phyloP scores from a whole-genome alignment of 495 filamentous ascomycete genomes.

The Cetradonia linearis region DNA sequence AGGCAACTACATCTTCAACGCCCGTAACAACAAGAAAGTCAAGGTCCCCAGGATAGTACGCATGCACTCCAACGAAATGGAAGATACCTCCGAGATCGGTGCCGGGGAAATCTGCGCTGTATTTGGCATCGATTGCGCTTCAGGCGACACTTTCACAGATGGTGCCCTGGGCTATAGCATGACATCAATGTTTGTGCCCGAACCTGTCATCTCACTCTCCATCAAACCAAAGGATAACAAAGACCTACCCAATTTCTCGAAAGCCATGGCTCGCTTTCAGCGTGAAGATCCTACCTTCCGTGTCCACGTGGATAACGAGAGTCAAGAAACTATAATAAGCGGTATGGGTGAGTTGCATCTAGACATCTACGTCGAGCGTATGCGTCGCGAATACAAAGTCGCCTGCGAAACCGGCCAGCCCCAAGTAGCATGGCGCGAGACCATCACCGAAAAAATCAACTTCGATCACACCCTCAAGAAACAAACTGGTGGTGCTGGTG shows the following conservation, averaged over 20 bases:
- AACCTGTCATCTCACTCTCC: conserved; percentile 93
- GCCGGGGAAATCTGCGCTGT: conserved; percentile 98
- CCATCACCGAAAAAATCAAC: conserved; percentile 60
- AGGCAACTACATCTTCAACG: conserved; percentile 84
- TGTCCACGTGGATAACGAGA: conserved; percentile 81
- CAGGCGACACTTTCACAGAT: conserved; percentile 97
- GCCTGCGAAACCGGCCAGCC: conserved; percentile 93
- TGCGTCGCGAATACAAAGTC: conserved; percentile 94
- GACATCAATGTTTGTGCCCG: conserved; percentile 98
- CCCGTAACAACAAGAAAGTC: conserved; percentile 87
- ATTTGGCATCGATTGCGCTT: conserved; percentile 96
- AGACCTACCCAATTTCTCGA: conserved; percentile 89
- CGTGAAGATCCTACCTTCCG: conserved; percentile 98
- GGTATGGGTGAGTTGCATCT: conserved; percentile 98
- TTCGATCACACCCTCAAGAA: conserved; percentile 96
- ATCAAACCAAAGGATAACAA: conserved; percentile 94
- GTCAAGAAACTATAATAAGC: conserved; percentile 90
- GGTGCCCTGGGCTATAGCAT: conserved; percentile 87
- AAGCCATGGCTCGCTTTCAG: conserved; percentile 98
- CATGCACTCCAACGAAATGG: conserved; percentile 99
- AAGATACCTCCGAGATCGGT: conserved; percentile 82
- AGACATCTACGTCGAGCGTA: conserved; percentile 95
- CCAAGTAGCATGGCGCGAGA: conserved; percentile 96
- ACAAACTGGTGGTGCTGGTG: conserved; percentile 92
- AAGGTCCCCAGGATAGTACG: conserved; percentile 95